phyloP scores from a whole-genome alignment of 2,329 filamentous ascomycete species.

The Pseudogymnoascus sp. region DNA sequence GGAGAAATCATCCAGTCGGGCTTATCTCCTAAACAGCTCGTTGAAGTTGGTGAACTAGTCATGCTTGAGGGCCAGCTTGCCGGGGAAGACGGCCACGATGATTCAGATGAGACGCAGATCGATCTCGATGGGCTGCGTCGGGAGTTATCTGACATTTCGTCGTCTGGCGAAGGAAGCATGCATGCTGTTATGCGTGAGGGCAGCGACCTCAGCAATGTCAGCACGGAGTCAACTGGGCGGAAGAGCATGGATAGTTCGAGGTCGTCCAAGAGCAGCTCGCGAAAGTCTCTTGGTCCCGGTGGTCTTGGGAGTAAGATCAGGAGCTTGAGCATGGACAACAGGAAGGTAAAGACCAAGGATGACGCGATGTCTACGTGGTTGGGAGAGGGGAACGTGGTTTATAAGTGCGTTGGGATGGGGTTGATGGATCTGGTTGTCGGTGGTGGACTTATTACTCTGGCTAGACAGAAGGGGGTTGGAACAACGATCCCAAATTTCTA shows the following conservation, averaged over 20 bases:
- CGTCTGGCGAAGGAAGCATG: background rate
- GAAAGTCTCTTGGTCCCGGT: background rate
- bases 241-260: background rate
- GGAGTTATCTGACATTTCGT: background rate
- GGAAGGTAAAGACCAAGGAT: constrained; percentile 7
- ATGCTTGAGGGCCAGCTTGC: constrained; percentile 41
- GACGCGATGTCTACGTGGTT: constrained; percentile 14
- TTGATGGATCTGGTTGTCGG: constrained; percentile 61
- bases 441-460: constrained; percentile 49
- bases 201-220: background rate
- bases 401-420: constrained; percentile 61
- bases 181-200: background rate
- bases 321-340: constrained; percentile 8
- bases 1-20: constrained; percentile 80
- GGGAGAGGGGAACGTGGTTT: constrained; percentile 54
- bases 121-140: background rate
- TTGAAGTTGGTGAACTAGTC: constrained; percentile 78
- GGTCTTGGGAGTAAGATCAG: background rate
- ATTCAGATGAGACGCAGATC: background rate
- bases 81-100: background rate
- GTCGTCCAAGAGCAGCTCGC: background rate
- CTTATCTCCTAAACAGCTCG: constrained; percentile 65
- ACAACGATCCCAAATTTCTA: constrained; percentile 3
- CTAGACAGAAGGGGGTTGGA: constrained; percentile 48
- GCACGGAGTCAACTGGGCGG: background rate